phyloP scores from a whole-genome alignment of 1,139 yeast species.

The Geotrichum histeridarum region DNA sequence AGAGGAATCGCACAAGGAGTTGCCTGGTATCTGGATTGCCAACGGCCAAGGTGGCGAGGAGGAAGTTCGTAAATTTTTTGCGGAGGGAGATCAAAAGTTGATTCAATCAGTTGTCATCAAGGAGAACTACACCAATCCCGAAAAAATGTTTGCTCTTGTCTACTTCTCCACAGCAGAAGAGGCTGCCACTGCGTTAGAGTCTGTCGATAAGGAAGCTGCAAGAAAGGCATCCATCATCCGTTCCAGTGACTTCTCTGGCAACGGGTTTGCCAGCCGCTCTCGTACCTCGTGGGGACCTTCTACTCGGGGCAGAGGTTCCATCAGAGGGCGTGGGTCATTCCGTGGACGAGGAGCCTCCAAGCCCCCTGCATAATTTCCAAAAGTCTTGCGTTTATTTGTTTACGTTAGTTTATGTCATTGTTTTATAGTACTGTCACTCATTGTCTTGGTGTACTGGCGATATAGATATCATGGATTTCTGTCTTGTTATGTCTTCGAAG shows the following conservation, averaged over 20 bases:
- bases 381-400: constrained; percentile 8
- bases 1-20: constrained; percentile 14
- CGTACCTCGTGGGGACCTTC: constrained; percentile 7
- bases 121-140: constrained; percentile 28
- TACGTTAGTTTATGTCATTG: neutral
- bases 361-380: constrained; percentile 5
- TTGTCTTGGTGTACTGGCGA: too few species aligned
- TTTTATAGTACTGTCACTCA: neutral
- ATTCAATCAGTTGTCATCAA: constrained; percentile 35
- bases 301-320: constrained; percentile 10
- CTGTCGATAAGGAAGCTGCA: constrained; percentile 32
- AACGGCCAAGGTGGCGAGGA: constrained; percentile 36
- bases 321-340: constrained; percentile 8
- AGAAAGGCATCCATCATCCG: constrained; percentile 18
- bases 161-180: constrained; percentile 37
- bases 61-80: constrained; percentile 33
- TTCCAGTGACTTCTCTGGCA: constrained; percentile 3
- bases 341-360: constrained; percentile 5
- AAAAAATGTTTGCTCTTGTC: constrained; percentile 38
- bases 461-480: too few species aligned
- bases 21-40: constrained; percentile 41
- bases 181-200: constrained; percentile 36
- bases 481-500: too few species aligned
- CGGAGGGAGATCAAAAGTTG: constrained; percentile 33
- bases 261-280: constrained; percentile 5